Conservation (phyloP, 768 basidiomycete genomes). For the Trametes cinnabarina region DNA sequence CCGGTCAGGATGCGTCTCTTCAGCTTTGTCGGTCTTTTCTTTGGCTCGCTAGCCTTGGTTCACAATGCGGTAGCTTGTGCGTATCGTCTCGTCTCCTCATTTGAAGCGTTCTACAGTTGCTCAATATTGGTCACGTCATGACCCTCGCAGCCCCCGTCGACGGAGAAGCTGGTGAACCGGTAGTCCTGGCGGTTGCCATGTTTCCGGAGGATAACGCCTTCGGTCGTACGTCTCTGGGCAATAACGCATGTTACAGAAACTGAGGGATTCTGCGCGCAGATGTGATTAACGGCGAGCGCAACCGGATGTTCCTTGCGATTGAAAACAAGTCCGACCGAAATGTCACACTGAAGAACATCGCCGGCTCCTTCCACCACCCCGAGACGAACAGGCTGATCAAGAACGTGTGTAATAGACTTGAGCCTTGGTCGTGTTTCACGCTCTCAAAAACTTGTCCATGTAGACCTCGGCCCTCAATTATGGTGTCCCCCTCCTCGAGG, state of each 20-base stretch:
- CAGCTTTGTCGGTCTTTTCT: conserved; percentile 27
- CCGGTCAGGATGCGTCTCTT: conserved; percentile 35
- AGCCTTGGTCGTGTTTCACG: background rate
- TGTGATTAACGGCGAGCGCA: conserved; percentile 81
- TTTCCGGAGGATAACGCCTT: conserved; percentile 76
- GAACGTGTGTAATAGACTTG: conserved; percentile 43
- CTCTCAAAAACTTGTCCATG: background rate
- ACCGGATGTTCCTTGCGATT: conserved; percentile 58
- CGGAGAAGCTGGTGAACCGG: conserved; percentile 45
- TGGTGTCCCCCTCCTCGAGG: conserved; percentile 49
- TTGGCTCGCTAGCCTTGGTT: conserved; percentile 31
- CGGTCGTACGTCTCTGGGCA: conserved; percentile 53
- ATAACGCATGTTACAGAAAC: background rate
- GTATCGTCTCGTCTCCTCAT: background rate
- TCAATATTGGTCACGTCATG: background rate
- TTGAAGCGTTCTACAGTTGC: background rate
- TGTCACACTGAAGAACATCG: conserved; percentile 61
- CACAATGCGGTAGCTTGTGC: conserved; percentile 31
- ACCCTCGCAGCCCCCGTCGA: conserved; percentile 23
- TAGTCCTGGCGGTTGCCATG: conserved; percentile 49
- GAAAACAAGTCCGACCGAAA: conserved; percentile 78
- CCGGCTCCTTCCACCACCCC: conserved; percentile 67
- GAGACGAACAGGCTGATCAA: conserved; percentile 64
- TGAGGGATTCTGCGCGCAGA: conserved; percentile 43
- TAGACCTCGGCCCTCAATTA: conserved; percentile 62